Conservation (phyloP, 768 basidiomycete genomes). For the Suillus subaureus region DNA sequence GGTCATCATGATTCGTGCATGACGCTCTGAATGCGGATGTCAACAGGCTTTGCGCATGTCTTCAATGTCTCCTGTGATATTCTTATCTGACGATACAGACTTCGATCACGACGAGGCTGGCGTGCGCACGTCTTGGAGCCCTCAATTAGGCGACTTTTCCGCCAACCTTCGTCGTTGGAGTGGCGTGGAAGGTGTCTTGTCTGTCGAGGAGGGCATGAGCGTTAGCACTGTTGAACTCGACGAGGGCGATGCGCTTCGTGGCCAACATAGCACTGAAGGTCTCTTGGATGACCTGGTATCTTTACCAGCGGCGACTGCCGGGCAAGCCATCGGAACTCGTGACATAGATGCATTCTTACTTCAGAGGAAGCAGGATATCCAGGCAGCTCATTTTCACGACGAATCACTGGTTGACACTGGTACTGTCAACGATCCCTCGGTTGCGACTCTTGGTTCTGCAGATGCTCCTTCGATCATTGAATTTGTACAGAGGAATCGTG, state of each 20-base stretch:
- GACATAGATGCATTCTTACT: background rate
- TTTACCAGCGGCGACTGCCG: background rate
- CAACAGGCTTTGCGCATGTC: conserved; percentile 6
- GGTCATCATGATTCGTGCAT: background rate
- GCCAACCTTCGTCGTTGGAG: background rate
- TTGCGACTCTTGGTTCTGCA: background rate
- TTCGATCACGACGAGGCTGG: background rate
- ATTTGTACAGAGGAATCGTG: conserved; percentile 25
- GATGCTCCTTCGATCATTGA: conserved; percentile 1
- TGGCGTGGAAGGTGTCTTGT: background rate
- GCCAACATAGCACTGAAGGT: background rate
- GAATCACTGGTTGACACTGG: background rate
- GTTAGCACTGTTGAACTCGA: background rate
- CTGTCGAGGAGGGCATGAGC: background rate
- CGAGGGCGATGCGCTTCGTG: background rate
- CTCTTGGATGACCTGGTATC: background rate
- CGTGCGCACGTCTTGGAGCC: background rate
- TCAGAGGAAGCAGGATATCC: background rate
- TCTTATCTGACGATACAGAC: background rate
- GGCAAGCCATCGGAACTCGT: background rate
- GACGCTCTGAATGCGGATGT: conserved; percentile 4
- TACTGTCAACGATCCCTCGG: background rate
- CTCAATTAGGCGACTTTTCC: background rate
- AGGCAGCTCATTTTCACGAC: background rate
- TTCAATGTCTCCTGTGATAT: background rate